phyloP scores from a whole-genome alignment of 257 asterid genomes.

The Solanum raphanifolium region DNA sequence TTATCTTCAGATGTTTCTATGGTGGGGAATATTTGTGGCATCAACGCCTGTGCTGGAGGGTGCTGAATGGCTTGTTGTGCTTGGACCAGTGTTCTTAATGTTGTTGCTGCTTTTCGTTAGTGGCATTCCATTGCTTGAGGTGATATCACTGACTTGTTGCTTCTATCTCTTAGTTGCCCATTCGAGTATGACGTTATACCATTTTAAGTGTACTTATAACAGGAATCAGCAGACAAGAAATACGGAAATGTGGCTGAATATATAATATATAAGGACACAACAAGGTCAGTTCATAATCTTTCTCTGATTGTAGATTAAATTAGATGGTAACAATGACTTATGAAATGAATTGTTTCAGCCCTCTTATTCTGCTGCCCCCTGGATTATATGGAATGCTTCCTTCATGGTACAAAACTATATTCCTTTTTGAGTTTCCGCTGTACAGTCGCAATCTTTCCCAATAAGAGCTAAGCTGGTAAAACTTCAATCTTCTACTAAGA shows the following conservation, averaged over 20 bases:
- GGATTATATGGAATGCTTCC: slow-evolving; percentile 62
- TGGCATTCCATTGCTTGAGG: slow-evolving; percentile 94
- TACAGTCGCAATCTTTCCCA: slow-evolving; percentile 66
- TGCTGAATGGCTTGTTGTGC: slow-evolving; percentile 82
- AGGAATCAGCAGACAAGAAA: slow-evolving; percentile 91
- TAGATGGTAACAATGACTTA: neutral
- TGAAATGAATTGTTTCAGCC: slow-evolving; percentile 34
- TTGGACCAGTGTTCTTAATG: slow-evolving; percentile 79
- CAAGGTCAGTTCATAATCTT: slow-evolving; percentile 44
- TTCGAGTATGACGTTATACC: neutral
- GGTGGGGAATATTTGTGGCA: slow-evolving; percentile 99
- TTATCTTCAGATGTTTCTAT: slow-evolving; percentile 56
- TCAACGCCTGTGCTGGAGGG: slow-evolving; percentile 74
- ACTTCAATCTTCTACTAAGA: neutral
- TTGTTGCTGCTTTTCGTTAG: slow-evolving; percentile 76
- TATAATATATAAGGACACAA: slow-evolving; percentile 51
- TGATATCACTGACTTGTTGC: neutral
- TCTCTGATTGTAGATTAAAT: neutral
- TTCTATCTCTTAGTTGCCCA: neutral
- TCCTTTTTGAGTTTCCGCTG: slow-evolving; percentile 81
- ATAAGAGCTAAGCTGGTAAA: slow-evolving; percentile 51
- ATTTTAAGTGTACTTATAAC: slow-evolving; percentile 21
- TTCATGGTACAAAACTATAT: slow-evolving; percentile 50
- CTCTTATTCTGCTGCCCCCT: slow-evolving; percentile 80
- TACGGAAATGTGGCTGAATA: slow-evolving; percentile 56